Evolutionary conservation across 345 rosid species (phyloP).

Genomic region (Arabidopsis arenosa): DNA sequence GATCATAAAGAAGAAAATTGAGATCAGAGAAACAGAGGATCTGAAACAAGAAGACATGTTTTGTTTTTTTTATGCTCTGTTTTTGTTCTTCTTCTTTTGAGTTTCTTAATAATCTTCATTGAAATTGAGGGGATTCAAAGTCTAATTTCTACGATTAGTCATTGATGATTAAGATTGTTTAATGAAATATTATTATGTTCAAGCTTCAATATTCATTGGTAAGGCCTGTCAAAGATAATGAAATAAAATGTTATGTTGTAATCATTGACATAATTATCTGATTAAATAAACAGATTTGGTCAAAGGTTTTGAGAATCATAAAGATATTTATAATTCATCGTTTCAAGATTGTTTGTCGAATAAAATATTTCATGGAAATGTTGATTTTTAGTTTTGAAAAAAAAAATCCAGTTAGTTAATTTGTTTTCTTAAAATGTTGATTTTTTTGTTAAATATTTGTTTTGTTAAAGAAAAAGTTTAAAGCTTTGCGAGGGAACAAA

Average conservation of each 20-base stretch:
- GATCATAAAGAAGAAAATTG: conserved; percentile 12
- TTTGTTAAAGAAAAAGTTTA: not conserved
- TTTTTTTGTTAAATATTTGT: not conserved
- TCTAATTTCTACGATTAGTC: not conserved
- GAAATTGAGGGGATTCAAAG: conserved; percentile 6
- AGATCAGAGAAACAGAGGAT: conserved; percentile 35
- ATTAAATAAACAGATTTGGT: conserved; percentile 1
- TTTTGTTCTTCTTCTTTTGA: not conserved
- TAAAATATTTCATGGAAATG: not conserved
- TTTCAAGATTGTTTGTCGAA: not conserved
- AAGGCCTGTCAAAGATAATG: conserved; percentile 20
- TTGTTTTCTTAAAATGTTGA: not conserved
- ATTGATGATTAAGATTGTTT: conserved; percentile 8
- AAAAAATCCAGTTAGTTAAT: no score
- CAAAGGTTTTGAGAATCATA: conserved; percentile 11
- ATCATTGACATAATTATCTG: conserved; percentile 29
- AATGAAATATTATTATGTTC: not conserved
- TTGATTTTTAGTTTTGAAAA: not conserved
- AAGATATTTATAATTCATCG: conserved; percentile 1
- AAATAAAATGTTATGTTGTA: conserved; percentile 8
- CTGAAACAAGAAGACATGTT: conserved; percentile 29
- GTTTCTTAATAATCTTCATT: conserved; percentile 21
- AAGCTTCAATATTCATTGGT: not conserved
- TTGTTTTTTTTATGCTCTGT: not conserved
- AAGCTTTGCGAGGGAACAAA: conserved; percentile 1